Evolutionary conservation across 352 stramenopile species (phyloP).

Genomic region (Phytophthora ramorum): DNA sequence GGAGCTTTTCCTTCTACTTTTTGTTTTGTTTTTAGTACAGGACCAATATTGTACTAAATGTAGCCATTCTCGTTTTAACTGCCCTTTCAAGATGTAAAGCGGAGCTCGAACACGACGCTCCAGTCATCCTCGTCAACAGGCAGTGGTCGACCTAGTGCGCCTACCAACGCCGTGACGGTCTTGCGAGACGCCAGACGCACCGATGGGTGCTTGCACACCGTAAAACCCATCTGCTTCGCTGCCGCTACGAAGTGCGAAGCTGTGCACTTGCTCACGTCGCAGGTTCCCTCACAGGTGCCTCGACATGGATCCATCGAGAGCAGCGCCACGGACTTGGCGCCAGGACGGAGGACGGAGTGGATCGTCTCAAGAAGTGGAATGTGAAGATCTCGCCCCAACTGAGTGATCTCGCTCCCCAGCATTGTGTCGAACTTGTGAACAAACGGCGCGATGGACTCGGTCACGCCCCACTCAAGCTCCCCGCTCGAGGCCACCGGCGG

Average conservation of each 20-base stretch:
- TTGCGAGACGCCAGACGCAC: constrained; percentile 38
- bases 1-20: constrained; percentile 18
- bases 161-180: constrained; percentile 44
- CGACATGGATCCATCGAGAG: constrained; percentile 66
- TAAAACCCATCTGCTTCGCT: constrained; percentile 48
- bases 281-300: constrained; percentile 41
- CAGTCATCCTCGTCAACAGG: constrained; percentile 59
- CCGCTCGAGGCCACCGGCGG: constrained; percentile 30
- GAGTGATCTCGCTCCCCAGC: constrained; percentile 70
- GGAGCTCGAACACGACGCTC: constrained; percentile 64
- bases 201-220: constrained; percentile 46
- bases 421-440: constrained; percentile 54
- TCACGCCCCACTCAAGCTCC: constrained; percentile 46
- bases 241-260: constrained; percentile 56
- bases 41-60: constrained; percentile 3
- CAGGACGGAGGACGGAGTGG: constrained; percentile 35
- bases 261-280: constrained; percentile 58
- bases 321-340: constrained; percentile 40
- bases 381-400: constrained; percentile 54
- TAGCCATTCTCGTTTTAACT: constrained; percentile 23
- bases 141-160: constrained; percentile 47
- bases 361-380: constrained; percentile 53
- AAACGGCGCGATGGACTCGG: constrained; percentile 40
- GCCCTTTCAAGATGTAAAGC: constrained; percentile 11
- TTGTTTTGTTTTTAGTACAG: neutral